phyloP scores from a whole-genome alignment of 352 stramenopile genomes.

The Pythium scleroteichum region DNA sequence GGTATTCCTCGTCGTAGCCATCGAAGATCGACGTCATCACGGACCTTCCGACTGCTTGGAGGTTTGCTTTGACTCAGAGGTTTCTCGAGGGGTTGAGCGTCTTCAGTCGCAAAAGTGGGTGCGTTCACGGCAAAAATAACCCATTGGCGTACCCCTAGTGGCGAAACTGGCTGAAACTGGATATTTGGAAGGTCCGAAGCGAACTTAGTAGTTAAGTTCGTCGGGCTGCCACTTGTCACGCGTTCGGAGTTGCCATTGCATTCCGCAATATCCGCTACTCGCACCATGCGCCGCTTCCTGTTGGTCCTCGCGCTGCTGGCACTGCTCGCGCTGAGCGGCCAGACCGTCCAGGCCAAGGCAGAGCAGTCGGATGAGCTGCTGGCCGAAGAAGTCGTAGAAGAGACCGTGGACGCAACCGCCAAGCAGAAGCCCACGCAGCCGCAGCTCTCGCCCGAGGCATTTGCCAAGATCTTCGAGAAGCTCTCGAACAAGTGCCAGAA shows the following conservation, averaged over 20 bases:
- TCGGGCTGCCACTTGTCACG: conserved; percentile 20
- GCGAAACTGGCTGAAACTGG: conserved; percentile 13
- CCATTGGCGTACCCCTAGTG: not conserved
- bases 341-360: conserved; percentile 31
- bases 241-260: not conserved
- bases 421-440: conserved; percentile 31
- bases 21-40: conserved; percentile 89
- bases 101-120: conserved; percentile 14
- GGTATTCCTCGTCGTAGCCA: conserved; percentile 89
- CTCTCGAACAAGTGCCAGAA: conserved; percentile 71
- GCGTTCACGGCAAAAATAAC: conserved; percentile 23
- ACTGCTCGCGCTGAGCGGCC: conserved; percentile 43
- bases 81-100: too few relatives aligned
- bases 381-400: conserved; percentile 56
- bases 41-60: not conserved
- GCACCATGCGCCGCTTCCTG: conserved; percentile 47
- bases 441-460: conserved; percentile 54
- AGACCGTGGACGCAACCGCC: conserved; percentile 38
- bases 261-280: not conserved
- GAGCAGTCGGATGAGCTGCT: conserved; percentile 38
- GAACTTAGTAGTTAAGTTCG: conserved; percentile 25
- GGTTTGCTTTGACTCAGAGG: not conserved
- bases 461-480: conserved; percentile 73
- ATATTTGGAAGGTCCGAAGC: not conserved
- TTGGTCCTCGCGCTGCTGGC: conserved; percentile 51